Conservation (phyloP, 2,329 filamentous ascomycete genomes). For the Aspergillus sp. region DNA sequence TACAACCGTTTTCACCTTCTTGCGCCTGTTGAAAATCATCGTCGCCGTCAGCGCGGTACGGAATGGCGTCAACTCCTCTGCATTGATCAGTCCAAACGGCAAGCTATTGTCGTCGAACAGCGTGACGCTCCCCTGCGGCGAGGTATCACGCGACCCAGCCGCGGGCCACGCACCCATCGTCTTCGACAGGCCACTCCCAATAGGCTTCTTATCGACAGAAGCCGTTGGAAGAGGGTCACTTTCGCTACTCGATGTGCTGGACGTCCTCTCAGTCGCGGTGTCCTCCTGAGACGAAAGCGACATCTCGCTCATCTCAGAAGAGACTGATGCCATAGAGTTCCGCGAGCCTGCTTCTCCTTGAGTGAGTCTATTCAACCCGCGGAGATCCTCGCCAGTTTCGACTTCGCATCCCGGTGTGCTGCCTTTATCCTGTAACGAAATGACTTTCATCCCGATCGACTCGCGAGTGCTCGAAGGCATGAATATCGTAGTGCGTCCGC, state of each 20-base stretch:
- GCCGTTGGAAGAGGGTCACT: constrained; percentile 31
- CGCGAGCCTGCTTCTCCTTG: constrained; percentile 16
- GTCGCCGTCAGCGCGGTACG: constrained; percentile 63
- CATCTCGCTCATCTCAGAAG: constrained; percentile 35
- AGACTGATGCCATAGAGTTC: constrained; percentile 36
- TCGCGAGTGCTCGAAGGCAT: constrained; percentile 65
- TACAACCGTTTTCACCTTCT: constrained; percentile 70
- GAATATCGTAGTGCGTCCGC: constrained; percentile 64
- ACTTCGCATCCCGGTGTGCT: constrained; percentile 30
- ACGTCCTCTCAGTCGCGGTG: constrained; percentile 6
- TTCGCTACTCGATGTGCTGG: constrained; percentile 22
- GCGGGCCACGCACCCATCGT: constrained; percentile 37
- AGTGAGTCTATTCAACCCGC: background rate
- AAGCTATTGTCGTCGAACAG: constrained; percentile 58
- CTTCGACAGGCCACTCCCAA: constrained; percentile 25
- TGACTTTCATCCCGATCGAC: constrained; percentile 64
- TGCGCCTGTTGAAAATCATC: constrained; percentile 64
- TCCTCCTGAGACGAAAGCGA: constrained; percentile 37
- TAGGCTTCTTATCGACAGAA: constrained; percentile 31
- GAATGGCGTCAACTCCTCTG: constrained; percentile 68
- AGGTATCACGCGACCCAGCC: constrained; percentile 42
- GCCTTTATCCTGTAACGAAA: constrained; percentile 51
- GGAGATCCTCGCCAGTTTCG: constrained; percentile 29
- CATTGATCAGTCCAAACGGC: constrained; percentile 65
- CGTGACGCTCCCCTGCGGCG: constrained; percentile 58